Evolutionary conservation across 2,329 filamentous ascomycete species (phyloP).

Genomic region (Polytolypa hystricis): DNA sequence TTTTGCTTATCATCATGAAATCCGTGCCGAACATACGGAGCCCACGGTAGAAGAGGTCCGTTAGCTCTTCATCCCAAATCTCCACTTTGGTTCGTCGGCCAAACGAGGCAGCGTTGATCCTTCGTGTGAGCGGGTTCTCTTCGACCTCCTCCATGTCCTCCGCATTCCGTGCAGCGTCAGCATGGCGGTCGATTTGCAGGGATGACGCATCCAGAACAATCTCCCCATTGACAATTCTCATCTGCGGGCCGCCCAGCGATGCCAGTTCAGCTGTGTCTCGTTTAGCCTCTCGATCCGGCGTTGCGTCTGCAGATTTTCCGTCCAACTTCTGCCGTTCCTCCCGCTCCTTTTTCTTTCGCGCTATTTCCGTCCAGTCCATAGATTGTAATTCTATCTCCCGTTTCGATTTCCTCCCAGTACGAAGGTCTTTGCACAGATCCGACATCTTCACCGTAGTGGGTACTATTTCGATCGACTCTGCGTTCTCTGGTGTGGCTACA

Average conservation of each 20-base stretch:
- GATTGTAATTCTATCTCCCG: conserved; percentile 46
- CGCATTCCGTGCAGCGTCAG: conserved; percentile 38
- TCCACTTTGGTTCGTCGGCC: conserved; percentile 42
- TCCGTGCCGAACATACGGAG: conserved; percentile 54
- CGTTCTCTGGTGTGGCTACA: conserved; percentile 36
- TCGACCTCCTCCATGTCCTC: conserved; percentile 36
- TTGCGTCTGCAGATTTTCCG: too few species aligned
- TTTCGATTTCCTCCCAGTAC: conserved; percentile 46
- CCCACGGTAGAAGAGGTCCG: conserved; percentile 52
- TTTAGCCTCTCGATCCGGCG: too few species aligned
- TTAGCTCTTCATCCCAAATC: conserved; percentile 47
- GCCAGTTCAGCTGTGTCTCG: conserved; percentile 15
- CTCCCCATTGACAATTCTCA: conserved; percentile 47
- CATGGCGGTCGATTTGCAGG: conserved; percentile 45
- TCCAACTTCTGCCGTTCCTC: conserved; percentile 20
- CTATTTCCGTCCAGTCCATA: conserved; percentile 46
- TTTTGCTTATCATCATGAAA: conserved; percentile 52
- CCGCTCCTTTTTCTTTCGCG: conserved; percentile 29
- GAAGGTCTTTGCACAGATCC: conserved; percentile 43
- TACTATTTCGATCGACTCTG: conserved; percentile 41
- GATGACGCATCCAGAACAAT: conserved; percentile 44
- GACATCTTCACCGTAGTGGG: conserved; percentile 46
- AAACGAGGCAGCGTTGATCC: conserved; percentile 36
- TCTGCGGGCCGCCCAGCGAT: conserved; percentile 32
- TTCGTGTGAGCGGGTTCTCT: conserved; percentile 36